Evolutionary conservation across 1,284 basidiomycete genomes (phyloP).

Genomic region (Ceratobasidium sp.): DNA sequence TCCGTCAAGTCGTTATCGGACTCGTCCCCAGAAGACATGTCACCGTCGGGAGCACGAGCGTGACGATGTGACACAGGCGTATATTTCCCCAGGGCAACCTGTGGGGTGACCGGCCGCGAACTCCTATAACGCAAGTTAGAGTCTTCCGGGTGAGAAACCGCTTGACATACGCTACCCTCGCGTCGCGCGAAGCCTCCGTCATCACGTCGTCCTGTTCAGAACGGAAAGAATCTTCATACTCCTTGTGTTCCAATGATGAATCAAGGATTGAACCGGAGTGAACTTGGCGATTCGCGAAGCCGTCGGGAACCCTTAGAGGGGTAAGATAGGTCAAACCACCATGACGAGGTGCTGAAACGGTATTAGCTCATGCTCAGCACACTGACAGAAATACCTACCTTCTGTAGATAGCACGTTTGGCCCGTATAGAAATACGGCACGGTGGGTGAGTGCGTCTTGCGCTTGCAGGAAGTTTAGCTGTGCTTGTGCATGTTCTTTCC

Average conservation of each 20-base stretch:
- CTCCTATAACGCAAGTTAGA: constrained; percentile 57
- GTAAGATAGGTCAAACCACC: constrained; percentile 46
- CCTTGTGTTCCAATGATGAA: constrained; percentile 32
- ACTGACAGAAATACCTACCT: constrained; percentile 41
- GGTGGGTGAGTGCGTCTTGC: constrained; percentile 77
- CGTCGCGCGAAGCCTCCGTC: constrained; percentile 74
- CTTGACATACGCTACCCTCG: constrained; percentile 69
- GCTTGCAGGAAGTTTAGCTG: constrained; percentile 77
- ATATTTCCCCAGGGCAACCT: constrained; percentile 13
- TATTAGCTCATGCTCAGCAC: constrained; percentile 24
- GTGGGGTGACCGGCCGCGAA: constrained; percentile 63
- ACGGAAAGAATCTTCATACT: constrained; percentile 38
- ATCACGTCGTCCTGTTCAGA: constrained; percentile 62
- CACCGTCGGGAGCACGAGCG: constrained; percentile 58
- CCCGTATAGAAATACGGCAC: constrained; percentile 71
- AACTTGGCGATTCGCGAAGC: background rate
- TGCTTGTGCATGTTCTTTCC: constrained; percentile 63
- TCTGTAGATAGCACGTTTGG: constrained; percentile 17
- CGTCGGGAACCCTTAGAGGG: constrained; percentile 36
- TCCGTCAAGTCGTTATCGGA: constrained; percentile 69
- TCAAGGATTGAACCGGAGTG: background rate
- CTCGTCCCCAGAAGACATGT: constrained; percentile 76
- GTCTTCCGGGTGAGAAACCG: background rate
- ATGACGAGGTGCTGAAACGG: constrained; percentile 38
- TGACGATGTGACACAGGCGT: constrained; percentile 18